Evolutionary conservation across 1,139 yeast genomes (phyloP).

Genomic region (Yamadazyma kanchanaburiensis): DNA sequence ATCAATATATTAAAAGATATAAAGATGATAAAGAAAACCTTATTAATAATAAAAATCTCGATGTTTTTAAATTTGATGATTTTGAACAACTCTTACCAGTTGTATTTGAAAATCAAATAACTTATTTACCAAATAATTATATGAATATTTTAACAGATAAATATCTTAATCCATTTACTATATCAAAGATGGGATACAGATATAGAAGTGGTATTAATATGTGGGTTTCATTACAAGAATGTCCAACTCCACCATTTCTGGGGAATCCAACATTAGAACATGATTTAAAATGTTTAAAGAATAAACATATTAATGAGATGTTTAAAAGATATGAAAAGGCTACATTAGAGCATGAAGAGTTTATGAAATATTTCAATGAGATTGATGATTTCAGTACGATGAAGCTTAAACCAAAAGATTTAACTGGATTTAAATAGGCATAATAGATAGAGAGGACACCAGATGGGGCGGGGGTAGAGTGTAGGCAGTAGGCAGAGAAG

Average conservation of each 20-base stretch:
- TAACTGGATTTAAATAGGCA: slow-evolving; percentile 5
- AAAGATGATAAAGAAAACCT: slow-evolving; percentile 9
- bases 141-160: slow-evolving; percentile 24
- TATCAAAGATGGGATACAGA: slow-evolving; percentile 4
- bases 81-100: slow-evolving; percentile 11
- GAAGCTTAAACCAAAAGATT: slow-evolving; percentile 7
- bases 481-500: too few species aligned
- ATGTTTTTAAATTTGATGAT: slow-evolving; percentile 11
- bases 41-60: slow-evolving; percentile 10
- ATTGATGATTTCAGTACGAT: slow-evolving; percentile 3
- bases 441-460: too few species aligned
- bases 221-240: slow-evolving; percentile 11
- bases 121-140: slow-evolving; percentile 30
- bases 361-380: slow-evolving; percentile 9
- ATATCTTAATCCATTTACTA: slow-evolving; percentile 19
- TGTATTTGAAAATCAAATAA: slow-evolving; percentile 13
- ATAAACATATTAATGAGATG: slow-evolving; percentile 1
- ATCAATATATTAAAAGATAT: slow-evolving; percentile 8
- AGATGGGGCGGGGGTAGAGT: too few species aligned
- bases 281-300: slow-evolving; percentile 10
- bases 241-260: slow-evolving; percentile 8
- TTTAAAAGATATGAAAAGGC: slow-evolving; percentile 5
- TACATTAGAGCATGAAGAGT: slow-evolving; percentile 7
- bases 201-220: slow-evolving; percentile 10
- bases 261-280: slow-evolving; percentile 8